These are phyloP conservation scores for Suillus placidus DNA, from an alignment of 768 basidiomycete genomes.

Conservation along the genomic window DNA sequence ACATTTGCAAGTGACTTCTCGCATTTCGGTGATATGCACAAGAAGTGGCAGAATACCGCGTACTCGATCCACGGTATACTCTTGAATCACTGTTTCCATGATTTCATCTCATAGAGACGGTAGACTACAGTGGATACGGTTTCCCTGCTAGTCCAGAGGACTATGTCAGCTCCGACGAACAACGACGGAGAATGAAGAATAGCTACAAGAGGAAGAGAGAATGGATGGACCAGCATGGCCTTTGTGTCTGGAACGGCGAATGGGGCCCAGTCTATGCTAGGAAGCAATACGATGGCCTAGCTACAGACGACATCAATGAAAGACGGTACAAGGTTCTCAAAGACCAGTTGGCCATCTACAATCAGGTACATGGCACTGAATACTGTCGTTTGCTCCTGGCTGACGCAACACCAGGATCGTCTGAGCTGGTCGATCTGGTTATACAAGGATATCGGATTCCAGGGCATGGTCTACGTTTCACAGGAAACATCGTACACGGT, in stretches of 20 bases:
- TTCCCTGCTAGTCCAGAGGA: conserved; percentile 62
- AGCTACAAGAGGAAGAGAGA: conserved; percentile 75
- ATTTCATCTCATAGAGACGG: neutral
- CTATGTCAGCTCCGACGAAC: conserved; percentile 56
- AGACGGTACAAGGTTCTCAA: conserved; percentile 64
- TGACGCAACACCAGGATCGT: conserved; percentile 46
- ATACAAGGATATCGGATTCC: conserved; percentile 86
- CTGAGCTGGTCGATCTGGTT: conserved; percentile 86
- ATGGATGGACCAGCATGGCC: conserved; percentile 70
- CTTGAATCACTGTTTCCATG: neutral
- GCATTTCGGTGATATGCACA: conserved; percentile 64
- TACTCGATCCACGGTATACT: conserved; percentile 73
- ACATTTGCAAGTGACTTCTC: conserved; percentile 83
- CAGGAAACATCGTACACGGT: conserved; percentile 71
- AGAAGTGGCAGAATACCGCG: conserved; percentile 68
- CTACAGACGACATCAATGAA: conserved; percentile 68
- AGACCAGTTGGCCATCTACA: conserved; percentile 76
- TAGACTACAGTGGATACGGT: conserved; percentile 51
- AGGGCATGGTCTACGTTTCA: conserved; percentile 81
- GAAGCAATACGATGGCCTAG: conserved; percentile 56
- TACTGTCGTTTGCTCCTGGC: neutral
- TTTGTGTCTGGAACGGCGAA: conserved; percentile 81
- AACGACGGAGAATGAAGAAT: conserved; percentile 50
- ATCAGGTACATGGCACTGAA: conserved; percentile 41
- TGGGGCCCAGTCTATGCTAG: conserved; percentile 84